Evolutionary conservation across 2,329 filamentous ascomycete species (phyloP).

Genomic region (Microdochium nivale): DNA sequence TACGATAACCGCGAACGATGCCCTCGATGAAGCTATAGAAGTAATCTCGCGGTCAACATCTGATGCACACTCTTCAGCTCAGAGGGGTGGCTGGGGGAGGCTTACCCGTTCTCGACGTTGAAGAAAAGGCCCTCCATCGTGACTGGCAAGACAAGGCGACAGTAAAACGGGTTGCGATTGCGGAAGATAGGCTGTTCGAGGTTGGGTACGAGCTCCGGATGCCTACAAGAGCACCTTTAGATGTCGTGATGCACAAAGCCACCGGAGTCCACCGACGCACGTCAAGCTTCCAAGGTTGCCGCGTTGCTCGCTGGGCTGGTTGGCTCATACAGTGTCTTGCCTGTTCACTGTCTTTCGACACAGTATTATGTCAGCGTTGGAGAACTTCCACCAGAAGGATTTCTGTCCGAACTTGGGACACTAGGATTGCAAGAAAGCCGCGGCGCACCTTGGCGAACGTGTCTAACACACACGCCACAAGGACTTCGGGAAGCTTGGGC

Average conservation of each 20-base stretch:
- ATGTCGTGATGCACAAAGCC: neutral
- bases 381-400: too few species aligned
- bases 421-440: too few species aligned
- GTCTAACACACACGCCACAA: neutral
- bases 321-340: neutral
- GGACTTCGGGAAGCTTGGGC: neutral
- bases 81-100: constrained; percentile 4
- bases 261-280: neutral
- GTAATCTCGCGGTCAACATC: neutral
- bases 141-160: constrained; percentile 8
- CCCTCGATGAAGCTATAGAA: constrained; percentile 79
- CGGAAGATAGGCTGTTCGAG: neutral
- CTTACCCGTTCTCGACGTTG: constrained; percentile 87
- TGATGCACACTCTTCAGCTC: constrained; percentile 7
- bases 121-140: constrained; percentile 88
- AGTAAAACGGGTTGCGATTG: neutral
- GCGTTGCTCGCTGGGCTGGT: neutral
- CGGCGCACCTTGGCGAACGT: too few species aligned
- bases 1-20: constrained; percentile 94
- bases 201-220: neutral
- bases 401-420: too few species aligned
- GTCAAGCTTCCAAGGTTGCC: neutral
- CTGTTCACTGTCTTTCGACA: neutral
- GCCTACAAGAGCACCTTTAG: neutral
- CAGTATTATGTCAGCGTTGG: neutral